Percentiles rank a stretch among this genome's conserved stretches.
Evolutionary conservation across 2,329 filamentous ascomycete genomes (phyloP).

Genomic region (Aspergillus novoparasiticus): DNA sequence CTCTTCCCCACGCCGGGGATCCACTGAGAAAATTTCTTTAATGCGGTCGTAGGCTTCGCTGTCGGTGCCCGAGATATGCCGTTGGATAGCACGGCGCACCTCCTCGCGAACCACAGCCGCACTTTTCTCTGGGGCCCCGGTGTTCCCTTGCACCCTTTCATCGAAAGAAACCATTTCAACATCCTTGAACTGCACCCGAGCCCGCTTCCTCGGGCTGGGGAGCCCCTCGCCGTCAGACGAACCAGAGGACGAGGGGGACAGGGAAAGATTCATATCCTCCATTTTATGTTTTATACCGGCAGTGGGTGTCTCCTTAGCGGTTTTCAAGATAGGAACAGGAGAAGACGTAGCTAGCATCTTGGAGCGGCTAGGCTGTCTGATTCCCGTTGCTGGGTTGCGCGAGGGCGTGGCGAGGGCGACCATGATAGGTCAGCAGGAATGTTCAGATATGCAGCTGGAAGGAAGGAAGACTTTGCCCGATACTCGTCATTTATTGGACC

Average conservation of each 20-base stretch:
- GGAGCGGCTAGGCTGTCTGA: constrained; percentile 26
- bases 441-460: constrained; percentile 12
- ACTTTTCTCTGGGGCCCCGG: constrained; percentile 51
- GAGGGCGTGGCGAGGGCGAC: constrained; percentile 35
- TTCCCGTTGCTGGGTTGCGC: constrained; percentile 29
- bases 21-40: constrained; percentile 54
- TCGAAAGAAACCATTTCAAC: constrained; percentile 31
- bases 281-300: constrained; percentile 41
- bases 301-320: constrained; percentile 29
- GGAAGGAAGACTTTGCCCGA: constrained; percentile 10
- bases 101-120: constrained; percentile 62
- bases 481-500: constrained; percentile 27
- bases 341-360: constrained; percentile 37
- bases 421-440: constrained; percentile 29
- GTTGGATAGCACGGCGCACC: constrained; percentile 60
- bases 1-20: constrained; percentile 45
- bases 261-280: constrained; percentile 37
- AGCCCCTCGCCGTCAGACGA: constrained; percentile 30
- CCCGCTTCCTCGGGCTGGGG: constrained; percentile 43
- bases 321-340: constrained; percentile 41
- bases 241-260: constrained; percentile 34
- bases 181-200: constrained; percentile 51
- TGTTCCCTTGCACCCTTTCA: constrained; percentile 33
- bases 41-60: constrained; percentile 60
- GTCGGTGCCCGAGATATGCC: constrained; percentile 54